Conservation (phyloP, 1,284 basidiomycete genomes). For the Trichosporon sp. region DNA sequence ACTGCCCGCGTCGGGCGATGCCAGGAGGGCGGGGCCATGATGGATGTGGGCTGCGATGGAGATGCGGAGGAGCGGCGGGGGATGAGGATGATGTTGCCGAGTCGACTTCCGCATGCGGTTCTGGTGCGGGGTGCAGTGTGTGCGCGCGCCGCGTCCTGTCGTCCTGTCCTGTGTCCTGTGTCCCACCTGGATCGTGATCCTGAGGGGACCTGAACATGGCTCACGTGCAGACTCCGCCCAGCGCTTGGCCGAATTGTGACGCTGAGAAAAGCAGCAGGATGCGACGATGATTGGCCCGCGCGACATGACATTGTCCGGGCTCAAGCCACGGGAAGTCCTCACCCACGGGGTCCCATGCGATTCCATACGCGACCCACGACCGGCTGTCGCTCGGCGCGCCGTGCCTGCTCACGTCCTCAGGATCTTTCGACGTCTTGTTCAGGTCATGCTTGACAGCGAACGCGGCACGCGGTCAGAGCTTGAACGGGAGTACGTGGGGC, state of each 20-base stretch:
- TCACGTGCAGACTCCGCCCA: not conserved
- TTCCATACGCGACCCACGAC: slow-evolving; percentile 13
- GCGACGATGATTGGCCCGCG: not conserved
- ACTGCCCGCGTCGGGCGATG: not conserved
- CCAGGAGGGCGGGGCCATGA: not conserved
- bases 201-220: not conserved
- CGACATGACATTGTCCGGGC: not conserved
- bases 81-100: not conserved
- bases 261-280: not conserved
- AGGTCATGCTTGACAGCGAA: not conserved
- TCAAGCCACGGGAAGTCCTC: not conserved
- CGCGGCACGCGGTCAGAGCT: not conserved
- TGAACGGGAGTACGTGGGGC: not conserved
- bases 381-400: not conserved
- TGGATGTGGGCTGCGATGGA: not conserved
- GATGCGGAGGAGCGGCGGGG: not conserved
- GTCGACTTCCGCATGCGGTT: slow-evolving; percentile 9
- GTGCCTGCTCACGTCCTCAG: not conserved
- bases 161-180: not conserved
- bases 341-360: slow-evolving; percentile 15
- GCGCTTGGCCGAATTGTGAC: not conserved
- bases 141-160: not conserved
- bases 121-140: not conserved
- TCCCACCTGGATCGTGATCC: slow-evolving; percentile 6
- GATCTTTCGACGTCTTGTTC: not conserved